phyloP scores from a whole-genome alignment of 2,329 filamentous ascomycete species.

The Monascus ruber region DNA sequence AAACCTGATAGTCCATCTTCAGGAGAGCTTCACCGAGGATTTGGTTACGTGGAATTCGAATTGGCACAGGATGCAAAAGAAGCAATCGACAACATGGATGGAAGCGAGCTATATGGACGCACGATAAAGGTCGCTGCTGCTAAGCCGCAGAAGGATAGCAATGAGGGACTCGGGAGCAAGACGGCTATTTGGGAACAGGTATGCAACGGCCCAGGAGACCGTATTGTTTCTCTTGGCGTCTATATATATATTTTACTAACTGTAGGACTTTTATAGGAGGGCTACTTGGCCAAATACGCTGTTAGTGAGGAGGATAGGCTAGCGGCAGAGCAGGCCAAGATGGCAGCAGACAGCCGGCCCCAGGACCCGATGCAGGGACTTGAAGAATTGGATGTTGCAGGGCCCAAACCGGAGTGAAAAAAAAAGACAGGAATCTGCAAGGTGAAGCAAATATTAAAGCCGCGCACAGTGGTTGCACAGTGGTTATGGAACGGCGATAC shows the following conservation, averaged over 20 bases:
- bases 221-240: not conserved
- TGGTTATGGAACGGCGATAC: not conserved
- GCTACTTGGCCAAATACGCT: constrained; percentile 81
- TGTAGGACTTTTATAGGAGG: constrained; percentile 53
- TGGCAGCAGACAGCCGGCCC: constrained; percentile 41
- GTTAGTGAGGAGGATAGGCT: constrained; percentile 67
- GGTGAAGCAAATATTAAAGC: too few species aligned
- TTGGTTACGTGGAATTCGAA: constrained; percentile 94
- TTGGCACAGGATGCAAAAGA: constrained; percentile 75
- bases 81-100: constrained; percentile 98
- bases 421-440: not conserved
- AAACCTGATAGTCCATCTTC: constrained; percentile 75
- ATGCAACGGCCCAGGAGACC: constrained; percentile 14
- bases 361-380: constrained; percentile 93
- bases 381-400: constrained; percentile 86
- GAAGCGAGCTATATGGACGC: constrained; percentile 84
- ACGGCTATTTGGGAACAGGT: constrained; percentile 97
- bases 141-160: constrained; percentile 79
- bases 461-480: not conserved
- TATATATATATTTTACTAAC: too few species aligned
- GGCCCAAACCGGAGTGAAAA: constrained; percentile 57
- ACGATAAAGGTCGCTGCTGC: constrained; percentile 86
- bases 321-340: constrained; percentile 45
- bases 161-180: constrained; percentile 81
- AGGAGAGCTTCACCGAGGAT: constrained; percentile 73